A percentile compares a stretch with the other conserved stretches of the same genome.
Conservation (phyloP, 2,329 filamentous ascomycete species). For the Trichoderma semiorbis region DNA sequence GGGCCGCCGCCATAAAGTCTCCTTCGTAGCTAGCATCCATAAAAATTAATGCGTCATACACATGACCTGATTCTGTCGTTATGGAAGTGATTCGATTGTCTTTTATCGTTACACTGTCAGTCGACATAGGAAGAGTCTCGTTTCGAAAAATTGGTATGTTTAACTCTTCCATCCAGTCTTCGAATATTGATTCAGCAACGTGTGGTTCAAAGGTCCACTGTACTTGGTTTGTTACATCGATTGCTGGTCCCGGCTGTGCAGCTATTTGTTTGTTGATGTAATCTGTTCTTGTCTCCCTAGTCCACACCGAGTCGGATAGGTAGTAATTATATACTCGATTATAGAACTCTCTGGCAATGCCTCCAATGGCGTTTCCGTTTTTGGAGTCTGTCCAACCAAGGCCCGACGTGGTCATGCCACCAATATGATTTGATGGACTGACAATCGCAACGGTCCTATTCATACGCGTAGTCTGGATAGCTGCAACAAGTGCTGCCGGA, state of each 20-base stretch:
- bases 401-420: slow-evolving; percentile 16
- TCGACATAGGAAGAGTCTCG: not conserved
- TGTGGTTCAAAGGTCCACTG: slow-evolving; percentile 24
- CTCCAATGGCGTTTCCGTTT: slow-evolving; percentile 10
- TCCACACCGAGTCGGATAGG: not conserved
- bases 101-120: slow-evolving; percentile 13
- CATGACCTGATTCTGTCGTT: slow-evolving; percentile 7
- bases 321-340: slow-evolving; percentile 1
- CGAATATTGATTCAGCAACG: slow-evolving; percentile 23
- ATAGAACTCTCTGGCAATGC: slow-evolving; percentile 12
- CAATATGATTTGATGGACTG: slow-evolving; percentile 19
- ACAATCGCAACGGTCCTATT: slow-evolving; percentile 18
- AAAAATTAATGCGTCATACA: slow-evolving; percentile 20
- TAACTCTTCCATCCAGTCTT: slow-evolving; percentile 18
- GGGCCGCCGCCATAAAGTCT: slow-evolving; percentile 25
- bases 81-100: slow-evolving; percentile 10
- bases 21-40: slow-evolving; percentile 29
- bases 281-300: not conserved
- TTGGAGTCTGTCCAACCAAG: slow-evolving; percentile 23
- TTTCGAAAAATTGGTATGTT: slow-evolving; percentile 15
- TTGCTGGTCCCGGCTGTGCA: slow-evolving; percentile 11
- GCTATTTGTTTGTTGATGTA: slow-evolving; percentile 8
- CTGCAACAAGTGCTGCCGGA: slow-evolving; percentile 19
- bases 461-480: slow-evolving; percentile 22
- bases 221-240: slow-evolving; percentile 19